phyloP scores from a whole-genome alignment of 352 stramenopile genomes.

The Aphanomyces euteiches region DNA sequence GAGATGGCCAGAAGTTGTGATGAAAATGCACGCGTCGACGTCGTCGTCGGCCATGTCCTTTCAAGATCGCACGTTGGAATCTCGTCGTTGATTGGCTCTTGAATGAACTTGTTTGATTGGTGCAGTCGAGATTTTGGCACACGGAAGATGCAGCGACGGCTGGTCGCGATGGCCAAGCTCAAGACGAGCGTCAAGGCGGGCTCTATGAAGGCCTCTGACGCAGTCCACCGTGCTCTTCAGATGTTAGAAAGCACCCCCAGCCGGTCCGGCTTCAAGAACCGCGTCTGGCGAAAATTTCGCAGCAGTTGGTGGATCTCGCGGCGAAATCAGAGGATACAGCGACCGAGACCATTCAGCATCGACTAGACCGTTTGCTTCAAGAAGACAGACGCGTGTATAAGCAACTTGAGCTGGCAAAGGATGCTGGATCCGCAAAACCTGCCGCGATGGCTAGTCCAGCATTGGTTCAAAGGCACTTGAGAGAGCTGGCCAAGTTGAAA shows the following conservation, averaged over 20 bases:
- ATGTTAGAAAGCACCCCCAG: constrained; percentile 22
- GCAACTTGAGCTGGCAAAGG: neutral
- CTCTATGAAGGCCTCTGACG: constrained; percentile 1
- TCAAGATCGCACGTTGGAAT: neutral
- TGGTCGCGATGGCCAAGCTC: constrained; percentile 14
- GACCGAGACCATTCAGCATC: neutral
- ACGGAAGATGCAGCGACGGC: constrained; percentile 24
- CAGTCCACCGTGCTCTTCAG: constrained; percentile 24
- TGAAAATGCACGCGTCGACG: constrained; percentile 12
- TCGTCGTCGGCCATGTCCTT: neutral
- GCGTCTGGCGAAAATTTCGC: neutral
- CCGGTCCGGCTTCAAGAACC: constrained; percentile 25
- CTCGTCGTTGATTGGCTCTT: neutral
- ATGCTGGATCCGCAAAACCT: neutral
- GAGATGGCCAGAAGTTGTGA: constrained; percentile 19
- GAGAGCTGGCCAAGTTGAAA: neutral
- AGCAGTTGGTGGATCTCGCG: neutral
- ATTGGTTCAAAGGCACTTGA: neutral
- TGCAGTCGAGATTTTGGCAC: neutral
- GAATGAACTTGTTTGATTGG: neutral
- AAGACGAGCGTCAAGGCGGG: constrained; percentile 3
- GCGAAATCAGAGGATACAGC: neutral
- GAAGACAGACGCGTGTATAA: constrained; percentile 24
- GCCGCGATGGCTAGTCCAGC: neutral
- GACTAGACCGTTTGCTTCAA: constrained; percentile 5